Base-by-base conservation (phyloP, 2,329 filamentous ascomycete species). In the Trichoderma endophyticum region DNA sequence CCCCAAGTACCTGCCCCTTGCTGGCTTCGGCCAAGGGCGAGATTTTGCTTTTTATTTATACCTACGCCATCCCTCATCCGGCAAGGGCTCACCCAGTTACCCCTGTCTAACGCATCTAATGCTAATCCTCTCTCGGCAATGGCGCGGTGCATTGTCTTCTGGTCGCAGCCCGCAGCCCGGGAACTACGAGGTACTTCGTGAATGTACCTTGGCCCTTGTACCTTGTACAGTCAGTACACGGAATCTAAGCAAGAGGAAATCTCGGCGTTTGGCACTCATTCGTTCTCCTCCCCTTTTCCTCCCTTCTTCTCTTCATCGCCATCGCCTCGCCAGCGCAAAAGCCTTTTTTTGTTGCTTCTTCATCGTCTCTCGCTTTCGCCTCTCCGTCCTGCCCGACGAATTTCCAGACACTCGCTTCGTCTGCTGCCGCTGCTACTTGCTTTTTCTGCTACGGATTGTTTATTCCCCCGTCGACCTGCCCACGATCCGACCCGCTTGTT, bases 221-320 rank as follows among this genome's bases (percentile, higher is more conserved):
- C 43, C 56, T 32, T 12, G 32, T 65, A 36, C 34, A 59, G 34
- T 7, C 43, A 18, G 24, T n/a, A 51, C 39, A 43, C 18, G 43
- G 43, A 48, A 39, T 8, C 4, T n/a, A 15, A 64, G 36, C n/a
- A 56, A 9, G 34, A 59, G 32, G 39, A 71, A 71, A 71, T 71
- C 69, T 71, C 69, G 62, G 69, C 28, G n/a, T 64, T 84, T 93
- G 84, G 36, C 15, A 39, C 36, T 39, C 74, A 91, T 86, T 70
- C 84, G 82, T 12, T 43, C 81, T 80, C 15, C 66, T 69, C 72
- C 63, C 70, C 54, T 65, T 63, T 70, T 67, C 72, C 72, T 73
- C 65, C 69, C 71, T 62, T 65, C 54, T 66, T 67, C 67, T 70
- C 32, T 63, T 70, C 64, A 26, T 60, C 62, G 28, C 51, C 60